Base-by-base conservation (phyloP, 306 rosid species). In the Pterocarpus macrocarpus region DNA sequence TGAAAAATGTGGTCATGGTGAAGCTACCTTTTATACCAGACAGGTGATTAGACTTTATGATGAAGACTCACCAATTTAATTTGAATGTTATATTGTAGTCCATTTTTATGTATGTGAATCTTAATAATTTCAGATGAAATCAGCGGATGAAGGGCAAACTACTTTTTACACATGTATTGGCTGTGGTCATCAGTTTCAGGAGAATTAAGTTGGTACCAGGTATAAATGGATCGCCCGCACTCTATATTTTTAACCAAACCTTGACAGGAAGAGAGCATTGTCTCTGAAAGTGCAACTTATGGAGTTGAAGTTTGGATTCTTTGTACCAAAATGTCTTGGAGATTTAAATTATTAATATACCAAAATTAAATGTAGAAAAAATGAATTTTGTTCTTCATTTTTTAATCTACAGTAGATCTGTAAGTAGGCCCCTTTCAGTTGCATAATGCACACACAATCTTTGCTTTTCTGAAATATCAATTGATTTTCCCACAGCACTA, bases 1-100 rank as follows among this genome's bases (percentile, higher is more conserved):
- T 77, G 98, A 94, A 50, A 92, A 94, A 74, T 94, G 98, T 68
- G 97, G 91, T 28, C 88, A 90, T 77, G 94, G 81, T 68, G 98
- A 92, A 77, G 94, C 94, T 78, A 73, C 49, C 44, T 87, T 59
- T 74, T 81, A 78, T 63, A 81, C 88, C 69, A 68, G 84, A 81
- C 90, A 81, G 90, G 90, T 87, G 72, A 63, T 70, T 52, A 73
- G 17, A 35, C 30, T 39, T 43, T 13, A 71, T 34, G 38, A 56
- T 30, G 74, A 64, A 71, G 55, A 22, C 44, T 74, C 44, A 6
- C 12, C 77, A 64, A 35, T 78, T 58, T 64, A 28, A 50, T 67
- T 45, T 73, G 68, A 69, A 69, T 68, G 58, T 67, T 56, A 59
- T 59, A 65, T 35, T 28, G 67, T 15, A 64, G 59, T 59, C 32